Evolutionary conservation across 164 flowering plant genomes (phyloP), one percentile per base, ranked within the genome.

Genomic region (Umbilicus rupestris): DNA sequence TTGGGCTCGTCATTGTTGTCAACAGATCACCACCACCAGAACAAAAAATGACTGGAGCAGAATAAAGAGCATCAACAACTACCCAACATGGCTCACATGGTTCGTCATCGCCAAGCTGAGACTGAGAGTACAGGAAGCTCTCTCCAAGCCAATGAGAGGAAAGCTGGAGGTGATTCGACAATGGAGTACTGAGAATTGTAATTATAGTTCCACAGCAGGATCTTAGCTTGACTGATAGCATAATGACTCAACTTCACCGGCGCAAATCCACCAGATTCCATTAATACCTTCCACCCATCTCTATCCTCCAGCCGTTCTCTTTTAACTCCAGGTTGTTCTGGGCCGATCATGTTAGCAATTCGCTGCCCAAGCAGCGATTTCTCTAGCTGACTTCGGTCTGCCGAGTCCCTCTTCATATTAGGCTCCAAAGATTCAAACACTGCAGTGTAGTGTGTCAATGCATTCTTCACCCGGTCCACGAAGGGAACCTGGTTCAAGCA

Each of bases 401-500:
- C 58, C 11, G 92, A 87, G 37, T 87, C 93, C 16, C 90, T 70
- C 20, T 28, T 28, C 77, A 89, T 66, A 71, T 82, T 85, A 12
- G 97, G 89, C 55, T 91, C 97, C 3, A 94, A 79, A 8, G 96
- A 87, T 42, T 94, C 97, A 68, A 91, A 94, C n/a, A 88, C 58
- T 0, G 96, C 90, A 0, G 83, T 58, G 78, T 87, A 91, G 78
- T 85, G 85, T 41, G 64, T 72, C 71, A 91, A 62, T 0, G 97
- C 95, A 57, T 80, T 81, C 72, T 73, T 81, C 70, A 94, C 83
- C 50, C 97, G 78, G 64, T 68, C 64, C 0, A 68, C 9, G 62
- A 78, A 95, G n/a, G 77, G 86, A 1, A 75, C 84, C 67, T 77
- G 73, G 69, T 88, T 92, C 75, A 87, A 71, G 33, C 79, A 73